These are phyloP conservation scores for Mortierella sp. DNA, from an alignment of 371 early-diverging fungal genomes.

Conservation along the genomic window DNA sequence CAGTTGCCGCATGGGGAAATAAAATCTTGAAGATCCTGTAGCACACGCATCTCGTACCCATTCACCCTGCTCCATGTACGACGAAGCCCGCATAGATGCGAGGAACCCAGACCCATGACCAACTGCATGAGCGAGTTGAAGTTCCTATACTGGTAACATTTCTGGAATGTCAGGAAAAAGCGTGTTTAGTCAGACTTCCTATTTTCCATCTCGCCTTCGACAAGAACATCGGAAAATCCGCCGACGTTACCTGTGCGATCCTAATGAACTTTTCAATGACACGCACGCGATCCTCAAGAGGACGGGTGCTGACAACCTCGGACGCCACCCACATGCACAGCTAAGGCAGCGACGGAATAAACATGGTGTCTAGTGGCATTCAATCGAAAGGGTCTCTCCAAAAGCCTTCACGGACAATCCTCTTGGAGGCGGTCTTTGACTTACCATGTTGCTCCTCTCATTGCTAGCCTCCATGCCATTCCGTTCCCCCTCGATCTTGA, in stretches of 20 bases:
- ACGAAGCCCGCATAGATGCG: slow-evolving; percentile 61
- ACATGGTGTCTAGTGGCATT: not conserved
- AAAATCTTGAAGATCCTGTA: slow-evolving; percentile 64
- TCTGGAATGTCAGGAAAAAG: slow-evolving; percentile 29
- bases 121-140: slow-evolving; percentile 70
- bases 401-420: too few species aligned
- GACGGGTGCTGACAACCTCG: slow-evolving; percentile 70
- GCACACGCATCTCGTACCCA: slow-evolving; percentile 59
- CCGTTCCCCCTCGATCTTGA: slow-evolving; percentile 11
- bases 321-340: slow-evolving; percentile 71
- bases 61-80: slow-evolving; percentile 66
- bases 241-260: slow-evolving; percentile 73
- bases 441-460: slow-evolving; percentile 50
- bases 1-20: slow-evolving; percentile 70
- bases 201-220: too few species aligned
- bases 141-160: slow-evolving; percentile 70
- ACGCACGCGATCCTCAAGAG: slow-evolving; percentile 67
- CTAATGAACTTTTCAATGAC: slow-evolving; percentile 81
- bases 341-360: slow-evolving; percentile 4
- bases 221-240: too few species aligned
- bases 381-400: too few species aligned
- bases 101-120: slow-evolving; percentile 66
- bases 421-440: too few species aligned
- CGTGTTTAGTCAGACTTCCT: too few species aligned
- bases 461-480: slow-evolving; percentile 46